Conservation (phyloP, 2,329 filamentous ascomycete species). For the Clathrospora elynae region DNA sequence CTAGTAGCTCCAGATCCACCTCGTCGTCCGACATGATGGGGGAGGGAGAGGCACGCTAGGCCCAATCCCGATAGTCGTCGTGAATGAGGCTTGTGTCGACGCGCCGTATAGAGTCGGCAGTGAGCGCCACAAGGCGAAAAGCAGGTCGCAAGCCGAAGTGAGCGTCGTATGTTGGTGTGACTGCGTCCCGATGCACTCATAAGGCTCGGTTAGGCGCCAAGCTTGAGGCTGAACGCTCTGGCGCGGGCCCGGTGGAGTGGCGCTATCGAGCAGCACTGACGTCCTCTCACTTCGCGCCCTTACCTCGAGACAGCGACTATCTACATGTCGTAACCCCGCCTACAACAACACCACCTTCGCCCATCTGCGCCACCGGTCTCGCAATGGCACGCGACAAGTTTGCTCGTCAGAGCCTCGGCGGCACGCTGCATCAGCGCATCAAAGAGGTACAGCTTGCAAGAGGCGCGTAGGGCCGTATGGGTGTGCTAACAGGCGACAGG, state of each 20-base stretch:
- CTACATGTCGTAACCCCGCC: slow-evolving; percentile 26
- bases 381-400: slow-evolving; percentile 56
- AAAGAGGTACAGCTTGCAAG: slow-evolving; percentile 64
- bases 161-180: slow-evolving; percentile 5
- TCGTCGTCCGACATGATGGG: slow-evolving; percentile 85
- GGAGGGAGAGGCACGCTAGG: slow-evolving; percentile 3
- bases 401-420: slow-evolving; percentile 65
- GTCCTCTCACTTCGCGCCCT: slow-evolving; percentile 30
- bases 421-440: slow-evolving; percentile 64
- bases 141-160: slow-evolving; percentile 1
- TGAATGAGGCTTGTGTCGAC: slow-evolving; percentile 3
- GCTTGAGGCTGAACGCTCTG: slow-evolving; percentile 30
- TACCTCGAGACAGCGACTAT: slow-evolving; percentile 15
- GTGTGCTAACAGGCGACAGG: slow-evolving; percentile 58
- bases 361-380: slow-evolving; percentile 13
- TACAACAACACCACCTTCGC: slow-evolving; percentile 13
- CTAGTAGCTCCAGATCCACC: slow-evolving; percentile 83
- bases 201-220: slow-evolving; percentile 30
- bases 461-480: slow-evolving; percentile 1
- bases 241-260: slow-evolving; percentile 20
- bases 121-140: neutral
- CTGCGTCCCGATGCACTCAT: slow-evolving; percentile 19
- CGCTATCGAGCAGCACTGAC: slow-evolving; percentile 28
- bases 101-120: neutral
- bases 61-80: slow-evolving; percentile 5